These are phyloP conservation scores for Monilinia fructigena DNA, from an alignment of 2,329 filamentous ascomycete species.

Conservation along the genomic window DNA sequence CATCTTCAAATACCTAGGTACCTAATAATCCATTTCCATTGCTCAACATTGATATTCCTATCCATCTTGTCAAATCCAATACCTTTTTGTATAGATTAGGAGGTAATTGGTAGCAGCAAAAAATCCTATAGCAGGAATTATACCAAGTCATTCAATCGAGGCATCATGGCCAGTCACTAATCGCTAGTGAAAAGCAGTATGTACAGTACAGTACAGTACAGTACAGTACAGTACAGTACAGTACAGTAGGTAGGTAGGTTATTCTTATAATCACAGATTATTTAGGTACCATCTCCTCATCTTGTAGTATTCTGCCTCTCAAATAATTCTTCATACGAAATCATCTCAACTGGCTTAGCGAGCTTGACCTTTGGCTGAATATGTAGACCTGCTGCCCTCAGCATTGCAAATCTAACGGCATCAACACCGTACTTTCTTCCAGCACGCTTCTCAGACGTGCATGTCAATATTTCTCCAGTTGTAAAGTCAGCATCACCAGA, in stretches of 20 bases:
- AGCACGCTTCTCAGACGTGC: slow-evolving; percentile 51
- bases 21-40: too few relatives aligned
- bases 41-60: too few relatives aligned
- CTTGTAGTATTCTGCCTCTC: slow-evolving; percentile 23
- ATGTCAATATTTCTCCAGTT: slow-evolving; percentile 60
- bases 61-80: too few relatives aligned
- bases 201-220: too few relatives aligned
- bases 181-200: background rate
- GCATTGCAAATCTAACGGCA: slow-evolving; percentile 61
- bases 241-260: too few relatives aligned
- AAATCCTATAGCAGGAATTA: too few relatives aligned
- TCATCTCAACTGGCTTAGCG: slow-evolving; percentile 36
- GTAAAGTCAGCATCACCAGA: slow-evolving; percentile 42
- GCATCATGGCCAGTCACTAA: background rate
- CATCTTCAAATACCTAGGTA: background rate
- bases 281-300: slow-evolving; percentile 15
- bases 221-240: too few relatives aligned
- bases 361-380: slow-evolving; percentile 43
- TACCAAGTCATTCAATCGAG: background rate
- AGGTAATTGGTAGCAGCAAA: too few relatives aligned
- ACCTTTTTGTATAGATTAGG: background rate
- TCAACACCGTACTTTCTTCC: slow-evolving; percentile 57
- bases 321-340: slow-evolving; percentile 36
- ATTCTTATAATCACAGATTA: background rate
- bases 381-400: slow-evolving; percentile 60